Base-by-base conservation (phyloP, 495 filamentous ascomycete genomes). In the Chaetomium fimeti region DNA sequence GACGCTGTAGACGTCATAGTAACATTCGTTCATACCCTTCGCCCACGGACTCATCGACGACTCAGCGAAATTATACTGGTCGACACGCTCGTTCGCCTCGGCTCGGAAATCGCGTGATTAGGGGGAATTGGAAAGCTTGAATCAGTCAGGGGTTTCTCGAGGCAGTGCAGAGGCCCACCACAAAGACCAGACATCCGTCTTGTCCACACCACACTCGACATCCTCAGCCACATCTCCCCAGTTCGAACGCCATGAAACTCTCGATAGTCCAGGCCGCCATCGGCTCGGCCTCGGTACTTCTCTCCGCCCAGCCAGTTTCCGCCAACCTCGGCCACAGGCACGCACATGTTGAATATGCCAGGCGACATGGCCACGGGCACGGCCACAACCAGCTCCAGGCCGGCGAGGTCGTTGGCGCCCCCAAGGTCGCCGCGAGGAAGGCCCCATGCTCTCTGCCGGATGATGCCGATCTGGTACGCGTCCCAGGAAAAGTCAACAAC, bases 391-490 rank as follows among this genome's bases (percentile, higher is more conserved):
- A 60, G 1, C 32, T 5, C 54, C 60, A 63, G 13, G 49, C 28
- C 1, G 72, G 66, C 13, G 67, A 71, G 45, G 58, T 60, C 9
- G 57, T 66, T 53, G 68, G 68, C 66, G 51, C 64, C 25, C 45
- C 73, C 62, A 60, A 70, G 61, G 43, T 72, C 52, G 53, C 69
- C 54, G 51, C 69, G 66, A 74, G 76, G 72, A 68, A 84, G 58
- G 81, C 79, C 36, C 72, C 79, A 65, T 93, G 90, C 73, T 64
- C 81, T 60, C 88, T 93, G 71, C 90, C 91, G 18, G 74, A 73
- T 43, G 80, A 89, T 69, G 86, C 85, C 25, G 89, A 90, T 43
- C 75, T 93, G 67, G 84, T 92, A 51, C 73, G 82, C 38, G 82
- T 93, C 29, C 89, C 91, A 8, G 81, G 79, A 55, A 71, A 66